phyloP scores from a whole-genome alignment of 345 rosid genomes.

The Aquilaria yunnanensis region DNA sequence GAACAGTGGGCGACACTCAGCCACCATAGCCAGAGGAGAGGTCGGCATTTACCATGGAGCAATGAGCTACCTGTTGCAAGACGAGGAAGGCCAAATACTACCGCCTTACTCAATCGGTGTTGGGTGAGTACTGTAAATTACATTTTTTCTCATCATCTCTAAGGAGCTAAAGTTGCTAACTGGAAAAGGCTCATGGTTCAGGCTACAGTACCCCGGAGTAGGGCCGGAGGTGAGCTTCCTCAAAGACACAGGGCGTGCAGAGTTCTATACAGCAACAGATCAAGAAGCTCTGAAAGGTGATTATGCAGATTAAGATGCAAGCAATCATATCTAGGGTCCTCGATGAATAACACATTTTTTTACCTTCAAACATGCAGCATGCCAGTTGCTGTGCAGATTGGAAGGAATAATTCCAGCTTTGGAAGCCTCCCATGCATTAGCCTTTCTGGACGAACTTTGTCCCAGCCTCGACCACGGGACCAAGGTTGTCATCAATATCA shows the following conservation, averaged over 20 bases:
- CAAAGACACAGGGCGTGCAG: constrained; percentile 62
- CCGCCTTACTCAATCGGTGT: constrained; percentile 55
- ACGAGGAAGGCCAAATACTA: constrained; percentile 65
- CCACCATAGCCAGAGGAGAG: constrained; percentile 70
- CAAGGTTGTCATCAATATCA: constrained; percentile 60
- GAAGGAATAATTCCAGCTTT: constrained; percentile 84
- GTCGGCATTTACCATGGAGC: constrained; percentile 87
- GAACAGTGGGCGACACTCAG: constrained; percentile 69
- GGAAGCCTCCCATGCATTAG: constrained; percentile 79
- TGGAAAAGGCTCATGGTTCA: constrained; percentile 12
- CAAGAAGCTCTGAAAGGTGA: constrained; percentile 72
- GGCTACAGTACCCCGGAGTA: constrained; percentile 80
- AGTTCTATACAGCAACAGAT: constrained; percentile 60
- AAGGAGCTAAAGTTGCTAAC: neutral
- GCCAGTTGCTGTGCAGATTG: constrained; percentile 34
- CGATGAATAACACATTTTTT: neutral
- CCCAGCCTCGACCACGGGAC: constrained; percentile 46
- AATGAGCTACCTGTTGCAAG: constrained; percentile 73
- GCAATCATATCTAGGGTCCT: neutral
- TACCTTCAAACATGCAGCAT: constrained; percentile 31
- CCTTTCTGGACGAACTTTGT: constrained; percentile 60
- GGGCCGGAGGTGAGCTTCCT: constrained; percentile 75
- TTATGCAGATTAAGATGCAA: neutral
- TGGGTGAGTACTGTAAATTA: constrained; percentile 36
- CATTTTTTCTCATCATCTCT: neutral